Evolutionary conservation across 140 eudicot genomes (phyloP), one percentile per base, ranked within the genome.

Genomic region (Stevia rebaudiana): DNA sequence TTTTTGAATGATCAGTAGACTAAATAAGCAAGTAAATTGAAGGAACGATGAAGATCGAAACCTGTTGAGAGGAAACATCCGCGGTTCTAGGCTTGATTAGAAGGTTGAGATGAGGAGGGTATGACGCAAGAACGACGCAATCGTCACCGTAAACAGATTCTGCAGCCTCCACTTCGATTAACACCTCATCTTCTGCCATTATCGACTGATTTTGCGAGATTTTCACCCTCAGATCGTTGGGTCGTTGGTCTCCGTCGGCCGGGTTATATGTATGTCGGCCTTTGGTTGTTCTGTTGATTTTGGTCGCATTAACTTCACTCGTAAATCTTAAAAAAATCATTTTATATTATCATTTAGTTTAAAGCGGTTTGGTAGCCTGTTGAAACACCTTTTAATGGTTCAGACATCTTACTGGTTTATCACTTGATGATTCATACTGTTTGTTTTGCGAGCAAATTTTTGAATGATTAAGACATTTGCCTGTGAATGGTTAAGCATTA

Each of bases 41-140:
- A 44, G 0, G 36, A 54, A 41, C 43, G 3, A 39, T 51, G 36
- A 52, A 13, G 68, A 24, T 60, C 61, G 21, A 60, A 24, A 90
- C 97, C 97, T 90, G 97, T 56, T 83, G 89, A 63, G 95, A 90
- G 6, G 89, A 78, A 62, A 79, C 81, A 17, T 90, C 94, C 59
- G 90, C 95, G 19, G 97, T 90, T 55, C 89, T 84, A 31, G 97
- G 97, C 64, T 86, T 86, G 63, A 90, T 71, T 54, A 79, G 84
- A 18, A 90, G 66, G 59, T 70, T 90, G 63, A 86, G 71, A 36
- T 75, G 94, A 33, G 94, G 89, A 52, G 97, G 95, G 61, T 74
- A 83, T 21, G 48, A 55, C 1, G 60, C 17, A 47, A 90, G 50
- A 53, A 90, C 76, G 4, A 53, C 25, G 65, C 94, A 83, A 69